phyloP scores from a whole-genome alignment of 2,329 filamentous ascomycete genomes.

The Botrytis galanthina region DNA sequence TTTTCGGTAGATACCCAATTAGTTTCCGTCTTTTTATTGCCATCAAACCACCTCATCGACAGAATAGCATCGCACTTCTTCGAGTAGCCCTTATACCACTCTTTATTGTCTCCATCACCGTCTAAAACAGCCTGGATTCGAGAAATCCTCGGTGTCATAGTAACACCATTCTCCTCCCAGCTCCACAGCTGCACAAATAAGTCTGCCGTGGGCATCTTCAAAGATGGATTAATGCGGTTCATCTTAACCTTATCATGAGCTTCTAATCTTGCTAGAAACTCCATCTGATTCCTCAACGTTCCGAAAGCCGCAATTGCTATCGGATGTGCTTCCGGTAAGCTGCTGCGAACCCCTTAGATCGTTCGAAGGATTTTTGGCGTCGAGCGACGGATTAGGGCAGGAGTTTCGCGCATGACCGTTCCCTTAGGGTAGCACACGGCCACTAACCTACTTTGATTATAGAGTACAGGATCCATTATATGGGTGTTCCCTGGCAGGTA shows the following conservation, averaged over 20 bases:
- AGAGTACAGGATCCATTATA: neutral
- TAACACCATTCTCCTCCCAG: neutral
- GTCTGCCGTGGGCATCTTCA: neutral
- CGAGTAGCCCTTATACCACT: neutral
- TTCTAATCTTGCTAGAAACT: neutral
- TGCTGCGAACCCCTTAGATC: neutral
- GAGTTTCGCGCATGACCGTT: neutral
- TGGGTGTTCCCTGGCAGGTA: neutral
- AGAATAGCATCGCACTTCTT: neutral
- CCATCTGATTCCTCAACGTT: neutral
- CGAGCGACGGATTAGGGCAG: neutral
- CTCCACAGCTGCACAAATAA: slow-evolving; percentile 4
- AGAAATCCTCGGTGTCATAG: neutral
- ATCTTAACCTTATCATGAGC: neutral
- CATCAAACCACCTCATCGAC: neutral
- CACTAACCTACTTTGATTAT: neutral
- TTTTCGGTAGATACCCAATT: neutral
- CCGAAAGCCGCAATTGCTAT: slow-evolving; percentile 1
- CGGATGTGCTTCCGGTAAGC: neutral
- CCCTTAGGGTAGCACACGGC: neutral
- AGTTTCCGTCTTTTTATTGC: neutral
- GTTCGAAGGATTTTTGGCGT: neutral
- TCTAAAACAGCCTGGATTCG: neutral
- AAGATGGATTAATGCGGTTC: neutral
- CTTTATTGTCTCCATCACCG: neutral